A percentile compares a stretch with the other conserved stretches of the same genome.
Evolutionary conservation across 2,329 filamentous ascomycete genomes (phyloP).

Genomic region (Cephalotrichum gorgonifer): DNA sequence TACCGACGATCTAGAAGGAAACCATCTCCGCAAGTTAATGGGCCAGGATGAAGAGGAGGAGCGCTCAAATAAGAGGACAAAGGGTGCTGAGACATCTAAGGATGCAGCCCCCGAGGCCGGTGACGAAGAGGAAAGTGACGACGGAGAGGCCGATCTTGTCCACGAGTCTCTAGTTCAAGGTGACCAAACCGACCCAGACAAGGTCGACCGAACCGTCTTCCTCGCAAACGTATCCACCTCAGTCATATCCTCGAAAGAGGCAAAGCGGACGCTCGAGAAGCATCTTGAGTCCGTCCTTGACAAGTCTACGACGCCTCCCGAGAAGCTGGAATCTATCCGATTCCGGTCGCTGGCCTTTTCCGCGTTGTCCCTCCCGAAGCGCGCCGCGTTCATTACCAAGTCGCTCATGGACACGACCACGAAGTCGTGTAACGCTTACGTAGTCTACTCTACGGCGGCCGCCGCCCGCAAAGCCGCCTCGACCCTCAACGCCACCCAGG

Average conservation of each 20-base stretch:
- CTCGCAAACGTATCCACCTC: conserved; percentile 79
- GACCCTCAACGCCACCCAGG: conserved; percentile 70
- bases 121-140: conserved; percentile 29
- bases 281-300: conserved; percentile 71
- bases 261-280: conserved; percentile 64
- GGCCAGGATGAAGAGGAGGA: conserved; percentile 45
- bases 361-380: conserved; percentile 68
- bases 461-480: conserved; percentile 68
- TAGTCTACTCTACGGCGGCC: conserved; percentile 66
- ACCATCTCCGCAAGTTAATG: conserved; percentile 57
- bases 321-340: conserved; percentile 80
- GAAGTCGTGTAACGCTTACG: conserved; percentile 89
- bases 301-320: conserved; percentile 37
- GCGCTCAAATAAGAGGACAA: conserved; percentile 44
- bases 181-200: conserved; percentile 59
- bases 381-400: conserved; percentile 87
- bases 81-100: conserved; percentile 25
- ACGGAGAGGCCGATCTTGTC: conserved; percentile 19
- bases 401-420: conserved; percentile 86
- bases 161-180: conserved; percentile 47
- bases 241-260: conserved; percentile 72
- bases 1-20: conserved; percentile 59
- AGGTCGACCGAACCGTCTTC: conserved; percentile 84
- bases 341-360: conserved; percentile 91
- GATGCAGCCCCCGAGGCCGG: conserved; percentile 30